Percentiles rank a stretch among this genome's conserved stretches.
phyloP scores from a whole-genome alignment of 2,329 filamentous ascomycete genomes.

The Bipolaris zeicola region DNA sequence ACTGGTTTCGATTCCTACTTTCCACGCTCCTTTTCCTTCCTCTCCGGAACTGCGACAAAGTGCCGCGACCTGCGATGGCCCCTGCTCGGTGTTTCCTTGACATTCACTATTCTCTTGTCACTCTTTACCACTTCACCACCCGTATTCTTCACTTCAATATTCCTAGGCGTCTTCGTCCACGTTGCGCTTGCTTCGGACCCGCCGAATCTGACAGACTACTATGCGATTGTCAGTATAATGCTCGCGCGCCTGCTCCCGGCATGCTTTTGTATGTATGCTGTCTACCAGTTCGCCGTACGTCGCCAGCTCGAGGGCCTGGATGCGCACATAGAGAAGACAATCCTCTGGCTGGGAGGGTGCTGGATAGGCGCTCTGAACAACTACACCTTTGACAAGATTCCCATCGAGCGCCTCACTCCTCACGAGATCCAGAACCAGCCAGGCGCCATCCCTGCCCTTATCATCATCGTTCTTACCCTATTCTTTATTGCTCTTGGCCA shows the following conservation, averaged over 20 bases:
- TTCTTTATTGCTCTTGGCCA: constrained; percentile 73
- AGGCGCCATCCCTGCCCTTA: constrained; percentile 81
- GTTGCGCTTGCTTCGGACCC: constrained; percentile 89
- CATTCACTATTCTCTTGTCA: constrained; percentile 77
- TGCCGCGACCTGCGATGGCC: constrained; percentile 84
- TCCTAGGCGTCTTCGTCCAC: constrained; percentile 84
- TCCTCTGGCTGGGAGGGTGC: constrained; percentile 86
- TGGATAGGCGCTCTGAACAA: constrained; percentile 94
- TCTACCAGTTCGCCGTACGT: constrained; percentile 81
- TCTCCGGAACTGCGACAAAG: constrained; percentile 67
- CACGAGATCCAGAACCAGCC: constrained; percentile 90
- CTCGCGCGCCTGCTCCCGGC: constrained; percentile 85
- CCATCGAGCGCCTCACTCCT: constrained; percentile 86
- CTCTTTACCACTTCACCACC: constrained; percentile 79
- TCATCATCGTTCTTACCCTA: constrained; percentile 75
- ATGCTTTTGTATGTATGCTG: constrained; percentile 83
- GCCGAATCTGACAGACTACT: constrained; percentile 69
- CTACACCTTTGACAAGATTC: constrained; percentile 93
- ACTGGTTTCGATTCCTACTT: constrained; percentile 86
- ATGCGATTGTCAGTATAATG: constrained; percentile 75
- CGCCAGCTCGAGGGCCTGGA: constrained; percentile 73
- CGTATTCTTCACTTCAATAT: constrained; percentile 84
- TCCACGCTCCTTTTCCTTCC: constrained; percentile 82
- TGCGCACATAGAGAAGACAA: constrained; percentile 85
- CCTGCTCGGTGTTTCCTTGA: constrained; percentile 77